Base-by-base conservation (phyloP, 2,329 filamentous ascomycete genomes). In the Onygenales sp. region DNA sequence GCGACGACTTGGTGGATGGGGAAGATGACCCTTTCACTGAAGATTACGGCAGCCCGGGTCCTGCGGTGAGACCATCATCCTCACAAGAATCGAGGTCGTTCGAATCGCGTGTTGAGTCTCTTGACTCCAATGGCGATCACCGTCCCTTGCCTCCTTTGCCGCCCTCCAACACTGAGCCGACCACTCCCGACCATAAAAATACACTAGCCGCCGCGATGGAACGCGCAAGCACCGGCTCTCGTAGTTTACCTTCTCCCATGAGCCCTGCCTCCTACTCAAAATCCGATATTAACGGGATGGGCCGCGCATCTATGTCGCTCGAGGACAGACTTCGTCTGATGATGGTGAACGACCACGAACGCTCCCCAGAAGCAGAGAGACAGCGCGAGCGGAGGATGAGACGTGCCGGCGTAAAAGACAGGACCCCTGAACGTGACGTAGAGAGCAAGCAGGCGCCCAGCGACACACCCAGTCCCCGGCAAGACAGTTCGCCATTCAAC, bases 101-200 rank as follows among this genome's bases (percentile, higher is more conserved):
- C 36, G 78, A 84, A 43, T 75, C 75, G 2, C 84, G 86, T 46
- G 84, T 83, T 27, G 85, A 88, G 61, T 93, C 90, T 2, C 73
- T 82, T 35, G 83, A 82, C 59, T 93, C 89, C 0, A 90, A 89
- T 62, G 84, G 83, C 43, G 89, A 95, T 56, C 84, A 89, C 60
- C 80, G 92, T 35, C 92, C 92, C 14, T 78, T 97, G 13, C 92
- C 92, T 36, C 91, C 92, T 45, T 79, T 97, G 45, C 92, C 92
- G 6, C 85, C 68, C 1, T 61, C 68, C 5, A 66, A 57, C 49
- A 53, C 50, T 41, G 63, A 64, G 10, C 55, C 63, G 13, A 21
- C 39, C 6, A 66, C 64, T 43, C 68, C 69, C 21, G 68, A 69
- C 36, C 65, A 78, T 3, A 83, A 83, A 2, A 77, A 75, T 10